phyloP scores from a whole-genome alignment of 2,329 filamentous ascomycete genomes.

The Ophiostoma perfectum region DNA sequence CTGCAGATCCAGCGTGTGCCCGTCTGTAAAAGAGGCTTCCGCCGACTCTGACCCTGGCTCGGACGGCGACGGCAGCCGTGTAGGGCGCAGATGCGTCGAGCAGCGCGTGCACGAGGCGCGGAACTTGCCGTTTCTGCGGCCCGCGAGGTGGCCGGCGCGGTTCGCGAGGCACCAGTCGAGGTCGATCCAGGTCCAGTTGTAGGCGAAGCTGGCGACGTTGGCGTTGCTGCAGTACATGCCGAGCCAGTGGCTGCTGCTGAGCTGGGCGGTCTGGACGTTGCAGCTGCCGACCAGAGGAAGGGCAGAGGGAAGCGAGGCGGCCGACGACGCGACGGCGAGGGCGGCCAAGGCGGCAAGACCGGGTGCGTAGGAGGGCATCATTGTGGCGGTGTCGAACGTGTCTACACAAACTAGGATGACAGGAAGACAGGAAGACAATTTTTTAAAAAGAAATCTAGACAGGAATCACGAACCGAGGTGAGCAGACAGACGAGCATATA shows the following conservation, averaged over 20 bases:
- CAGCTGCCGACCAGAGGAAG: conserved; percentile 27
- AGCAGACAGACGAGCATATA: background rate
- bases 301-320: background rate
- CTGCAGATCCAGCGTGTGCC: conserved; percentile 26
- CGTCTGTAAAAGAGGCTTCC: background rate
- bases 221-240: conserved; percentile 40
- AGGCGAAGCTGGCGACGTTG: conserved; percentile 33
- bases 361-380: background rate
- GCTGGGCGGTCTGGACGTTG: conserved; percentile 34
- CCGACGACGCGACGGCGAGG: background rate
- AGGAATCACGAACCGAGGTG: background rate
- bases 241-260: conserved; percentile 35
- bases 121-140: conserved; percentile 28
- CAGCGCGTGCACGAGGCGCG: conserved; percentile 28
- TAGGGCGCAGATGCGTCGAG: background rate
- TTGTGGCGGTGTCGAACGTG: background rate
- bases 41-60: background rate
- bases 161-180: conserved; percentile 34
- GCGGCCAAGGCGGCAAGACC: background rate
- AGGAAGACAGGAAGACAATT: background rate
- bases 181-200: conserved; percentile 40
- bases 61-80: background rate
- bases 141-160: conserved; percentile 27
- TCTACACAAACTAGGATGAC: background rate
- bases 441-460: background rate